Evolutionary conservation across 2,329 filamentous ascomycete genomes (phyloP).

Genomic region (Pyrenochaeta sp.): DNA sequence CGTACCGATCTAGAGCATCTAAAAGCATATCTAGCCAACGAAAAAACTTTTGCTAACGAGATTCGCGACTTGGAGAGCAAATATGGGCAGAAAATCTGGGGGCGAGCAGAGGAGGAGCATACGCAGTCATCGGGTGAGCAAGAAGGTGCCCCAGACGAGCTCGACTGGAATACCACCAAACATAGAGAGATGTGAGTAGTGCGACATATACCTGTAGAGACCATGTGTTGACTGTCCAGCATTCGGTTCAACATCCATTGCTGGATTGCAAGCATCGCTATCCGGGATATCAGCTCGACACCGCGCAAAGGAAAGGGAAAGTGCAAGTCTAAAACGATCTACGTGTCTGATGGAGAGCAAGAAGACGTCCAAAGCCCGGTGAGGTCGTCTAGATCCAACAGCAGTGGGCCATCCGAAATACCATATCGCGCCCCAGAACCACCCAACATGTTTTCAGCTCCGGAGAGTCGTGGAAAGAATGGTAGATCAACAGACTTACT

Average conservation of each 20-base stretch:
- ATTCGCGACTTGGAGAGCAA: constrained; percentile 4
- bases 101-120: constrained; percentile 3
- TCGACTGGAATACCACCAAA: constrained; percentile 9
- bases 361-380: background rate
- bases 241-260: constrained; percentile 22
- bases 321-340: background rate
- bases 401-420: background rate
- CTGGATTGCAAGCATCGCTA: constrained; percentile 15
- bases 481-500: background rate
- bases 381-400: background rate
- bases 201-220: background rate
- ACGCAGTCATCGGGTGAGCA: constrained; percentile 4
- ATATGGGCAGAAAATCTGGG: constrained; percentile 18
- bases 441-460: background rate
- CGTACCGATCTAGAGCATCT: constrained; percentile 3
- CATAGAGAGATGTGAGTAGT: constrained; percentile 12
- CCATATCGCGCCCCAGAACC: constrained; percentile 1
- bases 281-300: background rate
- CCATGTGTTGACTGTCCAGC: constrained; percentile 5
- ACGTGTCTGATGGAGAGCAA: background rate
- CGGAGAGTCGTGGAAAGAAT: background rate
- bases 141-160: constrained; percentile 1
- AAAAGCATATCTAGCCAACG: constrained; percentile 4
- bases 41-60: constrained; percentile 8
- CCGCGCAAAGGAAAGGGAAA: constrained; percentile 12